Percentiles rank a stretch among this genome's conserved stretches.
Evolutionary conservation across 805 yeast genomes (phyloP).

Genomic region (Wickerhamomyces pijperi): DNA sequence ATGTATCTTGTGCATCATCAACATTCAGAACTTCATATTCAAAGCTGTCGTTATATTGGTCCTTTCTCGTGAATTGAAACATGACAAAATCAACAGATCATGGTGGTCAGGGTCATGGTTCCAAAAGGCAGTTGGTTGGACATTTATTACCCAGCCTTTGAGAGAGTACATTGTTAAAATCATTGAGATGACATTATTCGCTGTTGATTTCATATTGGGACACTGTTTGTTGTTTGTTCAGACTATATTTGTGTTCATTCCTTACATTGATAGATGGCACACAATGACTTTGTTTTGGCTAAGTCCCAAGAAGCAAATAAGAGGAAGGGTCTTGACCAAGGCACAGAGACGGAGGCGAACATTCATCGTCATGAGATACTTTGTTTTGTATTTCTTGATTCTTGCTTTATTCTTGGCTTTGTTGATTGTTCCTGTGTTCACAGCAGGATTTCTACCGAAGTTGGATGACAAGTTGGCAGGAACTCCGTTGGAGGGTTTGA

Average conservation of each 20-base stretch:
- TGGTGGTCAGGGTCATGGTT: constrained; percentile 80
- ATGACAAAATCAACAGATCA: constrained; percentile 49
- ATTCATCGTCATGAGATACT: constrained; percentile 32
- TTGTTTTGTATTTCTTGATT: constrained; percentile 31
- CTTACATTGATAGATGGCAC: constrained; percentile 57
- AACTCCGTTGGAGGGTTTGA: constrained; percentile 25
- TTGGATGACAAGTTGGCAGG: constrained; percentile 12
- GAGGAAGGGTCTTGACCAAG: constrained; percentile 25
- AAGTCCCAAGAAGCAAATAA: constrained; percentile 34
- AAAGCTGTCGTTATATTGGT: constrained; percentile 36
- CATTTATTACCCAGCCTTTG: constrained; percentile 47
- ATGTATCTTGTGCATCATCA: constrained; percentile 46
- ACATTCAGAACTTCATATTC: constrained; percentile 48
- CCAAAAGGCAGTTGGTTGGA: constrained; percentile 50
- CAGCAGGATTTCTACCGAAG: constrained; percentile 18
- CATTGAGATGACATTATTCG: constrained; percentile 57
- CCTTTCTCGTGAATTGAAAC: constrained; percentile 52
- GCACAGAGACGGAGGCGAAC: constrained; percentile 29
- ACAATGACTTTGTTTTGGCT: constrained; percentile 61
- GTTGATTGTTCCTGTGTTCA: constrained; percentile 38
- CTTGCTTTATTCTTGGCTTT: constrained; percentile 28
- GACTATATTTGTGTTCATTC: constrained; percentile 49
- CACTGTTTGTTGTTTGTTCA: constrained; percentile 49
- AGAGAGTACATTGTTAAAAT: constrained; percentile 55
- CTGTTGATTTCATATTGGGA: constrained; percentile 49